Evolutionary conservation across 768 basidiomycete species (phyloP).

Genomic region (Tylopilus plumbeoviolaceoides): DNA sequence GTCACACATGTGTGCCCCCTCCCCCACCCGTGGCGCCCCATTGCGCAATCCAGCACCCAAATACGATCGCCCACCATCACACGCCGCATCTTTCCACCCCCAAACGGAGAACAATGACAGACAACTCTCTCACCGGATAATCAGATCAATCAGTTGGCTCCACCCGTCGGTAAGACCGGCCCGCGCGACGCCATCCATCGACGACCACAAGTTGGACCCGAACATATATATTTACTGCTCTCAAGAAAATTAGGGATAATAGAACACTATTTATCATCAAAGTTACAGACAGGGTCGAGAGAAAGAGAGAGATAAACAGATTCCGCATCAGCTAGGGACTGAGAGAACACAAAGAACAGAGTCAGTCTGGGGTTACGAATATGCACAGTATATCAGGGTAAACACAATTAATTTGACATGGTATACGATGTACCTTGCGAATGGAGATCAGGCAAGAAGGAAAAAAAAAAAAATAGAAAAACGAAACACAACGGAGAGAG

Average conservation of each 20-base stretch:
- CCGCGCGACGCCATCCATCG: too few relatives aligned
- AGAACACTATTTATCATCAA: not conserved
- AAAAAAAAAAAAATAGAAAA: not conserved
- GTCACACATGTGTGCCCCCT: not conserved
- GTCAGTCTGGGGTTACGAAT: not conserved
- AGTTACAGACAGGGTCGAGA: not conserved
- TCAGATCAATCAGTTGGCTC: too few relatives aligned
- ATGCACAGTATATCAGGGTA: not conserved
- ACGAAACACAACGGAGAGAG: not conserved
- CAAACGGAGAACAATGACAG: too few relatives aligned
- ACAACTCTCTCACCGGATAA: too few relatives aligned
- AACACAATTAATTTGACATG: not conserved
- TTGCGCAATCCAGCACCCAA: too few relatives aligned
- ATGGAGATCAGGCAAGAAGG: not conserved
- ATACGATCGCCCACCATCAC: not conserved
- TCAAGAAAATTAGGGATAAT: not conserved
- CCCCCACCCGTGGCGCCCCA: too few relatives aligned
- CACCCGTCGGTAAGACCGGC: too few relatives aligned
- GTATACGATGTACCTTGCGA: slow-evolving; percentile 8
- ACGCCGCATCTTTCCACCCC: not conserved
- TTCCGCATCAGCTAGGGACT: not conserved
- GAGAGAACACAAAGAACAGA: too few relatives aligned
- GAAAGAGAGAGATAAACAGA: not conserved
- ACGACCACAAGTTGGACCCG: not conserved
- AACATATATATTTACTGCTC: not conserved